Evolutionary conservation across 345 rosid genomes (phyloP), one percentile per base, ranked within the genome.

Genomic region (Brassica juncea): DNA sequence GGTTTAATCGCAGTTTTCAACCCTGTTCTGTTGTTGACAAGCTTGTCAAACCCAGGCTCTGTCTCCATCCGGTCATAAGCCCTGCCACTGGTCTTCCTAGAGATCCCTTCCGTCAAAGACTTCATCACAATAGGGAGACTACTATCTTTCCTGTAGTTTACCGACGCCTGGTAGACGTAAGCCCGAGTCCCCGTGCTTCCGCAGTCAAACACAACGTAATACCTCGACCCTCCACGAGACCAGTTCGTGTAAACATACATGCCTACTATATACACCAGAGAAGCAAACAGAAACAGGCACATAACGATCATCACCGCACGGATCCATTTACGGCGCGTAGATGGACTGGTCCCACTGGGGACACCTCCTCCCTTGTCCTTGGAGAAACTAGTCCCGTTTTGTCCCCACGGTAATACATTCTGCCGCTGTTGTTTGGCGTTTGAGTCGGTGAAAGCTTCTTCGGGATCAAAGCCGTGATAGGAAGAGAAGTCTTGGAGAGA

Each of bases 171-270:
- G 69, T 95, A 93, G 44, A 93, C 97, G 80, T 85, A 88, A 61
- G 87, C 97, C 71, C 98, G 90, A 81, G 98, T 95, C 80, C 99
- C 99, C 5, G 99, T 95, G 84, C 99, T 95, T 78, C 99, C 99
- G 83, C 99, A 93, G 73, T 95, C 99, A 78, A 95, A 92, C 83
- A 95, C 98, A 68, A 95, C 92, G 70, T 89, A 95, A 80, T 85
- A 95, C 80, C 88, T 90, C 37, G 98, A 88, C 16, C 85, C 82
- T 77, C 92, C 94, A 31, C 79, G 86, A 68, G 90, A 89, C 96
- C 91, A 91, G 85, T 87, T 84, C 74, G 94, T 86, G 84, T 89
- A 85, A 77, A 87, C 75, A 77, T 83, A 90, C 82, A 86, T 79
- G 54, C 87, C 70, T 84, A 84, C 74, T 82, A 85, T 73, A 82